Evolutionary conservation across 768 basidiomycete species (phyloP).

Genomic region (Mycena galopus): DNA sequence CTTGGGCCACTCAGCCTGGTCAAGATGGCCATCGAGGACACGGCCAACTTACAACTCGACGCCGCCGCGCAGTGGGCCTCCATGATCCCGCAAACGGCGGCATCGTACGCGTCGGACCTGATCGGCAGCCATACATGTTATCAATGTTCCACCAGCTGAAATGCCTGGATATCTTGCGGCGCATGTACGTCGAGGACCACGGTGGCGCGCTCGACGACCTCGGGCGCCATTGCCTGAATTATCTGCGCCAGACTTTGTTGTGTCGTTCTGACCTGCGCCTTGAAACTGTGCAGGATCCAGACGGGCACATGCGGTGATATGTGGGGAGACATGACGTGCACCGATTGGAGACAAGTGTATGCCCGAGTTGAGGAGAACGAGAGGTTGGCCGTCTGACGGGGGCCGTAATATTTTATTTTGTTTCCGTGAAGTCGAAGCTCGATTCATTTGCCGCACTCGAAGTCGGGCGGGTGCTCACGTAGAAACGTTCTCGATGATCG

Average conservation of each 20-base stretch:
- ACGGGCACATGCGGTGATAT: background rate
- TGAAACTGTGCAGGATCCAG: background rate
- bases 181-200: background rate
- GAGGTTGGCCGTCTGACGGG: background rate
- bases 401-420: too few species aligned
- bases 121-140: background rate
- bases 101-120: background rate
- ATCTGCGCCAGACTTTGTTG: background rate
- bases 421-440: too few species aligned
- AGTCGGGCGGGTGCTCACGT: too few species aligned
- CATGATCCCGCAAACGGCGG: background rate
- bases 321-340: background rate
- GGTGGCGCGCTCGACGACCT: background rate
- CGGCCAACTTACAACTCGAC: background rate
- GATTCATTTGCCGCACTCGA: too few species aligned
- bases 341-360: background rate
- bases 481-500: too few species aligned
- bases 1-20: constrained; percentile 11
- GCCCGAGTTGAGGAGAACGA: background rate
- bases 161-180: background rate
- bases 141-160: constrained; percentile 43
- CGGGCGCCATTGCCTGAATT: background rate
- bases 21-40: constrained; percentile 46
- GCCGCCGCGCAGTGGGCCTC: background rate
- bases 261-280: background rate